Percentiles rank a stretch among this genome's conserved stretches.
phyloP scores from a whole-genome alignment of 2,329 filamentous ascomycete genomes.

The Microsporum audouinii region DNA sequence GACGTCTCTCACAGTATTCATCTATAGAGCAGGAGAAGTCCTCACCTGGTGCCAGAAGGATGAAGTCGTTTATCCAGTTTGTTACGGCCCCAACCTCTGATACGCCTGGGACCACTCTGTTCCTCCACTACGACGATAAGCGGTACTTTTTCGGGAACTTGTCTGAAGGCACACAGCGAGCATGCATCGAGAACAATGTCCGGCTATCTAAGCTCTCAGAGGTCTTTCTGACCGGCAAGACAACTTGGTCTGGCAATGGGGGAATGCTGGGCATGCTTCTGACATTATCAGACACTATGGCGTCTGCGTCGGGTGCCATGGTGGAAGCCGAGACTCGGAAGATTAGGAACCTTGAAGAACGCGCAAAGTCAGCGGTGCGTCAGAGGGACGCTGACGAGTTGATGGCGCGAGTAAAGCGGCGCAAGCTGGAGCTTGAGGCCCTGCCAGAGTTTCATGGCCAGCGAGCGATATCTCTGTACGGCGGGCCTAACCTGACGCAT shows the following conservation, averaged over 20 bases:
- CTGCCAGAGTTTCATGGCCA: constrained; percentile 5
- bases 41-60: constrained; percentile 29
- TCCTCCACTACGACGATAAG: constrained; percentile 69
- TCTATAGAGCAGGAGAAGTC: neutral
- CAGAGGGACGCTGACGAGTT: constrained; percentile 13
- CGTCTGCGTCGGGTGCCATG: constrained; percentile 28
- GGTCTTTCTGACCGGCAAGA: constrained; percentile 69
- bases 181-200: constrained; percentile 56
- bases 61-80: constrained; percentile 66
- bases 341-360: constrained; percentile 28
- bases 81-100: constrained; percentile 76
- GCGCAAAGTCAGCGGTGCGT: constrained; percentile 15
- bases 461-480: constrained; percentile 55
- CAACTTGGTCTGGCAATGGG: constrained; percentile 64
- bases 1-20: neutral
- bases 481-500: constrained; percentile 68
- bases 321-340: constrained; percentile 33
- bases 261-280: constrained; percentile 77
- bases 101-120: constrained; percentile 65
- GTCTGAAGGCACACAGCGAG: constrained; percentile 74
- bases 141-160: constrained; percentile 78
- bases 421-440: constrained; percentile 15
- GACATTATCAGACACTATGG: constrained; percentile 61
- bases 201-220: constrained; percentile 56
- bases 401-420: neutral